A percentile compares a stretch with the other conserved stretches of the same genome.
These are phyloP conservation scores for Aureobasidium sp. DNA, from an alignment of 2,329 filamentous ascomycete genomes.

Conservation along the genomic window DNA sequence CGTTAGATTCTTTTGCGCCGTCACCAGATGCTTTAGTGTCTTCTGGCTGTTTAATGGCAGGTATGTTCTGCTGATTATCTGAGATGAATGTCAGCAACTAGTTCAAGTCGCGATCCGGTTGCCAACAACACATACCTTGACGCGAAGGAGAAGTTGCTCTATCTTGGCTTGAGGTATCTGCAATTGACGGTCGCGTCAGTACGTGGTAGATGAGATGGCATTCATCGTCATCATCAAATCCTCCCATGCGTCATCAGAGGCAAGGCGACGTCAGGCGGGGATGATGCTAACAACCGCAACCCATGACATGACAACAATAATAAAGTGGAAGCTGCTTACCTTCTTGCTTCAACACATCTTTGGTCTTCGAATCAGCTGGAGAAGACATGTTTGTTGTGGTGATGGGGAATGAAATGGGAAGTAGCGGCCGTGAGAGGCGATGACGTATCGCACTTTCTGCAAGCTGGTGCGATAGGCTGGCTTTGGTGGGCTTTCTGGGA, in stretches of 20 bases:
- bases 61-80: conserved; percentile 10
- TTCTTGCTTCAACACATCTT: conserved; percentile 10
- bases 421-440: background rate
- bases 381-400: conserved; percentile 13
- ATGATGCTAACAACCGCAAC: background rate
- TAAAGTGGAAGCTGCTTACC: conserved; percentile 7
- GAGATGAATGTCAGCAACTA: background rate
- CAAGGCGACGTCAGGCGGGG: background rate
- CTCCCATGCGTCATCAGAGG: background rate
- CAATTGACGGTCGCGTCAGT: background rate
- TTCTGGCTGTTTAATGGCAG: conserved; percentile 31
- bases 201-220: background rate
- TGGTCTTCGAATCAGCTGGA: conserved; percentile 12
- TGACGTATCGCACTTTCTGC: background rate
- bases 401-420: background rate
- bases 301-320: background rate
- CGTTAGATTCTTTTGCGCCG: conserved; percentile 25
- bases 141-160: conserved; percentile 8
- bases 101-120: background rate
- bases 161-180: conserved; percentile 11
- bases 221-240: background rate
- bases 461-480: background rate
- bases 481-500: background rate
- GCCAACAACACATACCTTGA: background rate
- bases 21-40: conserved; percentile 24